Evolutionary conservation across 495 filamentous ascomycete species (phyloP), one percentile per base, ranked within the genome.

Genomic region (Penicillium macrosclerotiorum): DNA sequence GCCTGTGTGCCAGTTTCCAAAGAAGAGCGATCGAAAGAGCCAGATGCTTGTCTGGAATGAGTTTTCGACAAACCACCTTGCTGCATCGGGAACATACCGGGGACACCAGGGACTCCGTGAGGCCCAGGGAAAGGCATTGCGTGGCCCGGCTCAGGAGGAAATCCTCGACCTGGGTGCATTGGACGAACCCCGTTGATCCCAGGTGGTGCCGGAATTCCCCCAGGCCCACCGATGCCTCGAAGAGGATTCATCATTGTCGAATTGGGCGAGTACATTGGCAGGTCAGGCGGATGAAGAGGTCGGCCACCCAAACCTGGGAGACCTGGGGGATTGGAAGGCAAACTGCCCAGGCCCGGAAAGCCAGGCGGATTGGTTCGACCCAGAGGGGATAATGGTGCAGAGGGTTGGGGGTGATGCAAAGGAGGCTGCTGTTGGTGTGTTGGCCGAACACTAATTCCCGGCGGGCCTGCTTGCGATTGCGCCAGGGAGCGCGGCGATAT

Each of bases 11-110:
- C 59, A 31, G 63, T 51, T 42, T 63, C 69, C 44, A 71, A 65
- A 49, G 61, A 70, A 49, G 59, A 74, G 60, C 64, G 74, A 14
- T 83, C 80, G 48, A 75, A 79, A 6, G 83, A 83, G 14, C 56
- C 69, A 5, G 83, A 86, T 2, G 71, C 68, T 36, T 85, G 81
- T 59, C 81, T 64, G 17, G 81, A 82, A 62, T 86, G 83, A 5
- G 71, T 45, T 29, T 73, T 73, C 2, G 73, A 60, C 20, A 79
- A 60, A 23, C 62, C 60, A 31, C 54, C 39, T 46, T 59, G 59
- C 23, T 64, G 71, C 38, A 60, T 44, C 18, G 65, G 53, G 36
- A 68, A 67, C 39, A 54, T 54, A 31, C 63, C 52, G 18, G 65
- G 50, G 25, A 65, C 52, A 44, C 66, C 64, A 44, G 65, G 50